phyloP scores from a whole-genome alignment of 192 early-diverging fungal genomes.

The Entomortierella chlamydospora region DNA sequence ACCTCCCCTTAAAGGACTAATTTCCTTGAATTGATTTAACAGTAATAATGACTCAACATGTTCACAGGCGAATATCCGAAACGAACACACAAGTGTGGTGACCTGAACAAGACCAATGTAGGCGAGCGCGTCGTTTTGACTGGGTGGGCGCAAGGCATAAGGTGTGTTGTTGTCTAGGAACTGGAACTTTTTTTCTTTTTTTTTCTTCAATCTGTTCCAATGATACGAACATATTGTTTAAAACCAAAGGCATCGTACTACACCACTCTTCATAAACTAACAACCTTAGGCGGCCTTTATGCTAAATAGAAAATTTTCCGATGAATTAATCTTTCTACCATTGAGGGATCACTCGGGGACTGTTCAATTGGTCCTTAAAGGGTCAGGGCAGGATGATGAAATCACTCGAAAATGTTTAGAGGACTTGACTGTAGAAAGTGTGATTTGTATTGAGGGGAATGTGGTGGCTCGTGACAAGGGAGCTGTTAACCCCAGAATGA shows the following conservation, averaged over 20 bases:
- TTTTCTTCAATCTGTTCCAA: not conserved
- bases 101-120: conserved; percentile 66
- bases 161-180: conserved; percentile 60
- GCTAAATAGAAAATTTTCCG: conserved; percentile 70
- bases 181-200: not conserved
- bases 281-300: no score
- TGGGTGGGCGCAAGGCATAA: conserved; percentile 80
- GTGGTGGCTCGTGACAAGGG: conserved; percentile 68
- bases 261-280: no score
- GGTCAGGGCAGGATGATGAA: conserved; percentile 8
- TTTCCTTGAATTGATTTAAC: not conserved
- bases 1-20: not conserved
- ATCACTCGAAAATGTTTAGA: conserved; percentile 56
- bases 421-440: conserved; percentile 74
- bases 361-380: conserved; percentile 76
- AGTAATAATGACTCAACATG: not conserved
- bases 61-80: conserved; percentile 51
- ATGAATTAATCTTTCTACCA: conserved; percentile 79
- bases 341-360: conserved; percentile 82
- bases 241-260: no score
- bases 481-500: conserved; percentile 57
- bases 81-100: conserved; percentile 84
- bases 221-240: no score
- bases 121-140: conserved; percentile 75
- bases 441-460: conserved; percentile 75